Base-by-base conservation (phyloP, 148 eudicot species). In the Rhododendron henanense region DNA sequence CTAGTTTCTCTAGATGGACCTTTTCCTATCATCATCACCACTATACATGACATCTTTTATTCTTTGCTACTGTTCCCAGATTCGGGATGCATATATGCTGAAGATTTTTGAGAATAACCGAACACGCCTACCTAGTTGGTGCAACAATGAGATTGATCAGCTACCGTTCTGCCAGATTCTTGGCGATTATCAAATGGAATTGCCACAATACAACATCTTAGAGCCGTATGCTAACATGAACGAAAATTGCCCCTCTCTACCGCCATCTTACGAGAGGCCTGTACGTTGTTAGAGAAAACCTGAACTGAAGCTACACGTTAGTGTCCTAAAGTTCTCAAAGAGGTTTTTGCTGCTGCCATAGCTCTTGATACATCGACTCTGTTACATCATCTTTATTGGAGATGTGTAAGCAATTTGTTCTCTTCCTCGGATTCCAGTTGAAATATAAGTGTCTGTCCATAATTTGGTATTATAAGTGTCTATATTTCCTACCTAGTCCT, bases 61-160 rank as follows among this genome's bases (percentile, higher is more conserved):
- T 57, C 8, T 7, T 25, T 35, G 28, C 28, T 71, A 33, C 45
- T 37, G 28, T 35, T 79, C 84, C 78, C 93, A 97, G 99, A 97
- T 97, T 85, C 96, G 94, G 57, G 99, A 97, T 87, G 99, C 99
- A 33, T 97, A 97, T 88, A 93, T 91, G 95, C 92, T 97, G 80
- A 93, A 95, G 84, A 89, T 97, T 47, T 97, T 90, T 63, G 98
- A 97, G 91, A 89, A 91, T 55, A 95, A 97, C 84, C 81, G 57
- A 81, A 97, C 98, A 73, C 94, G 93, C 3, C 89, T 97, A 77
- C 98, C 99, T 31, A 87, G 85, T 65, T 97, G 99, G 99, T 97
- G 99, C 84, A 91, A 93, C 90, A 92, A 92, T 6, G 95, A 89
- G 84, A 81, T 89, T 4, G 95, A 94, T 53, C 55, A 86, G 83